Percentiles rank a stretch among this genome's conserved stretches.
Conservation (phyloP, 306 rosid species). For the Dalbergia cultrata region DNA sequence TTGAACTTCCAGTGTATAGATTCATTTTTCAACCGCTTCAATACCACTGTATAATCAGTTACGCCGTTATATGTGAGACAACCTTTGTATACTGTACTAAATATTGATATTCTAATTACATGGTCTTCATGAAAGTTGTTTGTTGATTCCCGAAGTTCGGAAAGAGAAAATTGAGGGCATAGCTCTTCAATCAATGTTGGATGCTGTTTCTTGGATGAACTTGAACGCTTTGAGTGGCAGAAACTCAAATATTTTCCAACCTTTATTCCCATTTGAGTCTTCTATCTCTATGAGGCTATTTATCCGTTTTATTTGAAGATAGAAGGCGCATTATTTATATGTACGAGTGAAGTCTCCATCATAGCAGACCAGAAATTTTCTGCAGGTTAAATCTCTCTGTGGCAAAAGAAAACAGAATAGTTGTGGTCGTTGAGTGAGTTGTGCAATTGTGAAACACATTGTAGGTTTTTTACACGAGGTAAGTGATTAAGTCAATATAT, state of each 20-base stretch:
- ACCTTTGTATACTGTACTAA: neutral
- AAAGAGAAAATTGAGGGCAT: conserved; percentile 40
- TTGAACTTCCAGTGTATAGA: neutral
- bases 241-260: neutral
- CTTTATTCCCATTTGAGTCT: neutral
- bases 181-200: conserved; percentile 29
- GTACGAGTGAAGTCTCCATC: too few species aligned
- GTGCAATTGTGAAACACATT: neutral
- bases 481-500: too few species aligned
- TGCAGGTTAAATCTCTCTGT: neutral
- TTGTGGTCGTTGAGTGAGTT: neutral
- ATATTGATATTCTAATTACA: neutral
- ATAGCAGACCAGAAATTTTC: too few species aligned
- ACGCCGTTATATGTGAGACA: neutral
- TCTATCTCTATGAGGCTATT: neutral
- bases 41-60: neutral
- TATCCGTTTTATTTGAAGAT: too few species aligned
- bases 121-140: conserved; percentile 34
- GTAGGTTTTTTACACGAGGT: neutral
- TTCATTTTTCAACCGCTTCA: neutral
- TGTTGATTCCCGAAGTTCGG: conserved; percentile 35
- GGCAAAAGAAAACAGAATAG: neutral
- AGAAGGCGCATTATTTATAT: too few species aligned
- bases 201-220: neutral
- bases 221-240: neutral